Evolutionary conservation across 2,329 filamentous ascomycete species (phyloP).

Genomic region (Orbilia oligospora): DNA sequence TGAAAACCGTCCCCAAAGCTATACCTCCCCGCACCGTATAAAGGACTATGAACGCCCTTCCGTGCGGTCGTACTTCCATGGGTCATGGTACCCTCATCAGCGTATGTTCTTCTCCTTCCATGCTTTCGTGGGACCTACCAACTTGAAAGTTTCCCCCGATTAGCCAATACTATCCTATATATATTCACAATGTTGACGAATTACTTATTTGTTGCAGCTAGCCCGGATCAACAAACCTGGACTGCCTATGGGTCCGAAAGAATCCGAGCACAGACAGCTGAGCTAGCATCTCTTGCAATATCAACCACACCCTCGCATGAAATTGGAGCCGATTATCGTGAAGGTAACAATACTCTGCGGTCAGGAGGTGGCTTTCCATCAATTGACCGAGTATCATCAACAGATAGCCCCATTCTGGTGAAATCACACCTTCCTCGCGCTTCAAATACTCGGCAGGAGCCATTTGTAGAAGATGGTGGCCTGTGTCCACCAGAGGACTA

Average conservation of each 20-base stretch:
- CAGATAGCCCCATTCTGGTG: constrained; percentile 40
- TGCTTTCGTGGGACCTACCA: not conserved
- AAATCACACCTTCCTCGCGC: constrained; percentile 42
- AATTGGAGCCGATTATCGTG: constrained; percentile 64
- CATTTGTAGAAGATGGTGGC: constrained; percentile 42
- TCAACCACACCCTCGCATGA: constrained; percentile 71
- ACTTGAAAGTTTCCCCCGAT: not conserved
- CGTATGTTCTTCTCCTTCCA: constrained; percentile 32
- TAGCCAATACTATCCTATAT: not conserved
- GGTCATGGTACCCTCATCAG: constrained; percentile 58
- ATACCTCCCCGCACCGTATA: constrained; percentile 51
- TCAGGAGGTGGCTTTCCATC: not conserved
- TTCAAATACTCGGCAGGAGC: constrained; percentile 29
- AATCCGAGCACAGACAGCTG: constrained; percentile 87
- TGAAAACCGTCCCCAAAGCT: constrained; percentile 27
- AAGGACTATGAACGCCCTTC: constrained; percentile 55
- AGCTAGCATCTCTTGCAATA: constrained; percentile 85
- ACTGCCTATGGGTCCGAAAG: constrained; percentile 80
- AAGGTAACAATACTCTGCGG: constrained; percentile 40
- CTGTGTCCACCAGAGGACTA: constrained; percentile 27
- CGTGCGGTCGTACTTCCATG: constrained; percentile 54
- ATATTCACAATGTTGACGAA: constrained; percentile 25
- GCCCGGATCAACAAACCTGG: constrained; percentile 67
- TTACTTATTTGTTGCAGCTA: constrained; percentile 19
- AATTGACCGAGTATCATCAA: constrained; percentile 29